A percentile compares a stretch with the other conserved stretches of the same genome.
Conservation (phyloP, 495 filamentous ascomycete genomes). For the Trichoderma asperelloides region DNA sequence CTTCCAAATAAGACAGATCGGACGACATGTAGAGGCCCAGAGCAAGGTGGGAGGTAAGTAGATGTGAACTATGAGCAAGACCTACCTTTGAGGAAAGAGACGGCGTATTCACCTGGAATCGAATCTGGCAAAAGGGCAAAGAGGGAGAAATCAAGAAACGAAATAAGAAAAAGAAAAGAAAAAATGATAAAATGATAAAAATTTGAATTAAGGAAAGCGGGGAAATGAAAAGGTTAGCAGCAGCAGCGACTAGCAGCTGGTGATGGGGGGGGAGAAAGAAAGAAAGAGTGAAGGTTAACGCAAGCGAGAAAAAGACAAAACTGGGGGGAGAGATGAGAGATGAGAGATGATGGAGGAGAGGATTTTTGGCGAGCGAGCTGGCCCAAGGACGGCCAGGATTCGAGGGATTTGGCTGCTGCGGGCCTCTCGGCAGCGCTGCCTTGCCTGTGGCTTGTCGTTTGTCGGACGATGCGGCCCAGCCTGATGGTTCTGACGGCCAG, state of each 20-base stretch:
- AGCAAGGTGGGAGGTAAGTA: not conserved
- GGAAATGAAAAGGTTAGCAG: not conserved
- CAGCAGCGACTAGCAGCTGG: slow-evolving; percentile 3
- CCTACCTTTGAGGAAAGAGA: not conserved
- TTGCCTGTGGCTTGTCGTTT: not conserved
- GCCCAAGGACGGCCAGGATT: not conserved
- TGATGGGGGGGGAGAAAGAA: not conserved
- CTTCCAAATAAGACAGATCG: not conserved
- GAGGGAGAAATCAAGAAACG: not conserved
- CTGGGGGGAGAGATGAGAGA: not conserved
- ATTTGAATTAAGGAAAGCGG: not conserved
- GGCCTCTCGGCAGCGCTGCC: not conserved
- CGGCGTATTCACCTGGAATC: not conserved
- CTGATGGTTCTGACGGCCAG: not conserved
- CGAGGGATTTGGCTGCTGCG: not conserved
- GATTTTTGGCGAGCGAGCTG: not conserved
- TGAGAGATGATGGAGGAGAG: not conserved
- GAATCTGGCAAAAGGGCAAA: not conserved
- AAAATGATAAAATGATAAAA: not conserved
- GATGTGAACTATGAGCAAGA: not conserved
- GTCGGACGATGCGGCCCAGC: slow-evolving; percentile 1
- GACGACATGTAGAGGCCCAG: not conserved
- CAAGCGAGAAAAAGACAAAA: slow-evolving; percentile 5
- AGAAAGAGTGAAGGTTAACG: slow-evolving; percentile 7
- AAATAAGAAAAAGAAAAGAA: not conserved